Percentiles rank a stretch among this genome's conserved stretches.
Evolutionary conservation across 2,329 filamentous ascomycete genomes (phyloP).

Genomic region (Dryadomyces quercivorus): DNA sequence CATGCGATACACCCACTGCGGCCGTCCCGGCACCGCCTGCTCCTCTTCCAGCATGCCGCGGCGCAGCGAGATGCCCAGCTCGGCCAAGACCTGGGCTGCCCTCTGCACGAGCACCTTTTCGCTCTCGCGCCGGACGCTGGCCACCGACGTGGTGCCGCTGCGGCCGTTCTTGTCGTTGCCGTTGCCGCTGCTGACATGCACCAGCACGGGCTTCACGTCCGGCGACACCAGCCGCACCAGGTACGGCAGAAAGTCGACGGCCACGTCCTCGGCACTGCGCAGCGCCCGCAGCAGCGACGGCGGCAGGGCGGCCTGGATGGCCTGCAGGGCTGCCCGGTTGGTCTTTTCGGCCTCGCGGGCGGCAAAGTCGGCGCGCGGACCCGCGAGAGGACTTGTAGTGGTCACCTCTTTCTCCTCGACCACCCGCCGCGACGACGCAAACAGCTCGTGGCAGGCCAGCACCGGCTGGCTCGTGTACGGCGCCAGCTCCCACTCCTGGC

Average conservation of each 20-base stretch:
- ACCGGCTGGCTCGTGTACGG: constrained; percentile 80
- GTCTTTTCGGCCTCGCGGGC: constrained; percentile 72
- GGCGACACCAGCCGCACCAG: constrained; percentile 74
- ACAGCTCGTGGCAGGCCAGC: constrained; percentile 83
- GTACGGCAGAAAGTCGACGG: constrained; percentile 75
- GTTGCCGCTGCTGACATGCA: constrained; percentile 51
- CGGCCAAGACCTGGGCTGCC: constrained; percentile 72
- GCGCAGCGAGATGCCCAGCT: constrained; percentile 70
- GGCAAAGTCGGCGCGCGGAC: constrained; percentile 67
- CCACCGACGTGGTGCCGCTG: constrained; percentile 44
- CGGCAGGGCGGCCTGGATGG: constrained; percentile 60
- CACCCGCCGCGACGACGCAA: constrained; percentile 56
- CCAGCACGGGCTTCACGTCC: constrained; percentile 80
- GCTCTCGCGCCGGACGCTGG: constrained; percentile 75
- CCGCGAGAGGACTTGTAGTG: constrained; percentile 62
- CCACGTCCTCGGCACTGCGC: constrained; percentile 64
- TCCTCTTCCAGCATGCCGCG: constrained; percentile 60
- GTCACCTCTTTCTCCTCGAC: constrained; percentile 4
- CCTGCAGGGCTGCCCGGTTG: constrained; percentile 61
- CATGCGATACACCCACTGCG: constrained; percentile 81
- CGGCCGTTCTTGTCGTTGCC: constrained; percentile 46
- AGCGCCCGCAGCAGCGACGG: constrained; percentile 65
- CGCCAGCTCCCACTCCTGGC: constrained; percentile 84
- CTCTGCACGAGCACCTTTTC: constrained; percentile 73
- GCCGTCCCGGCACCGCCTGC: constrained; percentile 33